Evolutionary conservation across 2,329 filamentous ascomycete species (phyloP).

Genomic region (Ilyonectria robusta): DNA sequence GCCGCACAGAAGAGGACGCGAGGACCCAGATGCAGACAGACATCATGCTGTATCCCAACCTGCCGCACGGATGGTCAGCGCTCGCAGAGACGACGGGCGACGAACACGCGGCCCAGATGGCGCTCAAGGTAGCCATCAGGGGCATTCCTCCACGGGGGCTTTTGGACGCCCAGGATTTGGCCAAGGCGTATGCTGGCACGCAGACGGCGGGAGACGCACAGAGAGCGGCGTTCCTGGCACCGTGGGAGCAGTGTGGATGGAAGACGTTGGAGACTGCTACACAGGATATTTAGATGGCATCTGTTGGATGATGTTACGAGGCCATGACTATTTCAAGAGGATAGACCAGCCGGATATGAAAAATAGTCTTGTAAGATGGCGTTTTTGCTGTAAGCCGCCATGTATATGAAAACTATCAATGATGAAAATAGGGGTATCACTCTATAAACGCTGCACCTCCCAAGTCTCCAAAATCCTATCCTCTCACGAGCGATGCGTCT

Average conservation of each 20-base stretch:
- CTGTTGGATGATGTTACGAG: conserved; percentile 19
- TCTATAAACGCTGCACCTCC: conserved; percentile 14
- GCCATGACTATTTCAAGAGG: conserved; percentile 11
- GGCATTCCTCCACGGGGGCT: conserved; percentile 80
- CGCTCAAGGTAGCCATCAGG: conserved; percentile 82
- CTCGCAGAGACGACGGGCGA: conserved; percentile 73
- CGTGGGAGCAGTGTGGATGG: conserved; percentile 82
- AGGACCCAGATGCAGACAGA: conserved; percentile 79
- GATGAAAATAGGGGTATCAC: conserved; percentile 19
- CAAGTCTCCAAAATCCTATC: background rate
- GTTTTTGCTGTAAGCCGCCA: background rate
- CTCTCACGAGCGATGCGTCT: conserved; percentile 23
- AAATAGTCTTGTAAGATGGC: background rate
- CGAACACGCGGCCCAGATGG: conserved; percentile 79
- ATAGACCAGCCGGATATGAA: conserved; percentile 1
- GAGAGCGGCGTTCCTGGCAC: conserved; percentile 82
- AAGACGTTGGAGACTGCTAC: conserved; percentile 61
- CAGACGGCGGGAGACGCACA: conserved; percentile 81
- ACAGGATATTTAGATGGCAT: conserved; percentile 36
- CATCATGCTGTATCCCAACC: conserved; percentile 84
- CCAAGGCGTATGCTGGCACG: conserved; percentile 81
- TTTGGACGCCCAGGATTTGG: conserved; percentile 78
- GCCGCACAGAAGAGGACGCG: conserved; percentile 64
- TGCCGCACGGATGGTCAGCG: conserved; percentile 85
- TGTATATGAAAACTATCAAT: background rate